Percentiles rank a stretch among this genome's conserved stretches.
Conservation (phyloP, 2,329 filamentous ascomycete genomes). For the Trichophyton benhamiae region DNA sequence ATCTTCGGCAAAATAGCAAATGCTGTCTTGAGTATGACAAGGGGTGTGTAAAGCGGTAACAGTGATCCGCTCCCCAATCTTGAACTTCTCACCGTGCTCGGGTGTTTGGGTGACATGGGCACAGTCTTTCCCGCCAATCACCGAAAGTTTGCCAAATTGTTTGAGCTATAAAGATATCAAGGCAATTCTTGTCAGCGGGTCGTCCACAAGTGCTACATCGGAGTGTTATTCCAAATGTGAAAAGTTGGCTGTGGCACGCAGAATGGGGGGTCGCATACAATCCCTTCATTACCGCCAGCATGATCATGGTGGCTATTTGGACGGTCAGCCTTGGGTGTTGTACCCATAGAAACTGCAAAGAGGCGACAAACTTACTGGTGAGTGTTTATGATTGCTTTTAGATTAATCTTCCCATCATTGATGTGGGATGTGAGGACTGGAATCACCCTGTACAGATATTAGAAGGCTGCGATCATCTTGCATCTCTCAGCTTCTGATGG, state of each 20-base stretch:
- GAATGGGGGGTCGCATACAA: constrained; percentile 42
- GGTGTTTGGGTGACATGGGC: constrained; percentile 67
- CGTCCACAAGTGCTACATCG: background rate
- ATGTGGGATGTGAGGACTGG: constrained; percentile 62
- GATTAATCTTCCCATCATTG: constrained; percentile 58
- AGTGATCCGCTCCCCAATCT: constrained; percentile 64
- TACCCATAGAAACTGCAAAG: background rate
- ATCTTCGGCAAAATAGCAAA: constrained; percentile 88
- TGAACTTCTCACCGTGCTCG: constrained; percentile 61
- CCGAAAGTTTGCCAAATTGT: constrained; percentile 41
- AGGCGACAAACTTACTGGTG: constrained; percentile 59
- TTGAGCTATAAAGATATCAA: constrained; percentile 36
- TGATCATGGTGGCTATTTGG: constrained; percentile 73
- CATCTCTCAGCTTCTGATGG: background rate
- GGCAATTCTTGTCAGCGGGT: constrained; percentile 4
- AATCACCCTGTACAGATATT: constrained; percentile 40
- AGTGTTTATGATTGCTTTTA: constrained; percentile 87
- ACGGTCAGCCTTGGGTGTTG: constrained; percentile 8
- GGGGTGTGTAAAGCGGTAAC: constrained; percentile 88
- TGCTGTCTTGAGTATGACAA: constrained; percentile 96
- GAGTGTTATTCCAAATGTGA: background rate
- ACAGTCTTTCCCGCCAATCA: constrained; percentile 84
- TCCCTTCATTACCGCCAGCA: constrained; percentile 75
- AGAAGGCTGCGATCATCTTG: background rate
- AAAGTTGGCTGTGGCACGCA: background rate